Evolutionary conservation across 176 grass and related monocot species (phyloP).

Genomic region (Thinopyrum elongatum): DNA sequence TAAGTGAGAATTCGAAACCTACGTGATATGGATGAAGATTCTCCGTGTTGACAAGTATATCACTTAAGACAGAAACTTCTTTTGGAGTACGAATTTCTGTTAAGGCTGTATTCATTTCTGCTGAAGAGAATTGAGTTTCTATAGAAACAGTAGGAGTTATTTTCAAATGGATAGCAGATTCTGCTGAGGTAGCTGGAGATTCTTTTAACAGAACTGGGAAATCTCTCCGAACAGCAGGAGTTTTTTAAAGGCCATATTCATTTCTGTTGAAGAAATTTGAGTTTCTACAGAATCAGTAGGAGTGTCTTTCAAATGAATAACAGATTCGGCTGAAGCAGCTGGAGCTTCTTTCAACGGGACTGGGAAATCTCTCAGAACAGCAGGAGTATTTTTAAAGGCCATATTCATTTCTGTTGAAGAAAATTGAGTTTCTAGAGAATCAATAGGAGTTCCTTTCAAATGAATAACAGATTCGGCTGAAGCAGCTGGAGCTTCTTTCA

Average conservation of each 20-base stretch:
- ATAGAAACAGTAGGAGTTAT: constrained; percentile 31
- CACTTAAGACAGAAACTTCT: background rate
- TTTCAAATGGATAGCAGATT: constrained; percentile 38
- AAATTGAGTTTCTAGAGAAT: constrained; percentile 26
- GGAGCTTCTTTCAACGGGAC: too few species aligned
- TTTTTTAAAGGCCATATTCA: too few species aligned
- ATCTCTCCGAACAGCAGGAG: too few species aligned
- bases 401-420: constrained; percentile 46
- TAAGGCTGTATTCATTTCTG: constrained; percentile 36
- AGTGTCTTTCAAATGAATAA: too few species aligned
- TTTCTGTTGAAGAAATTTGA: too few species aligned
- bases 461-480: constrained; percentile 22
- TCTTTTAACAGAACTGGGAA: background rate
- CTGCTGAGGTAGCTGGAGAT: constrained; percentile 27
- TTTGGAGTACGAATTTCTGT: constrained; percentile 19
- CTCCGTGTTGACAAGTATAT: constrained; percentile 25
- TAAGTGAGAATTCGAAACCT: constrained; percentile 20
- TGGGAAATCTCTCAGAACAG: constrained; percentile 28
- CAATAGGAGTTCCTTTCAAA: constrained; percentile 37
- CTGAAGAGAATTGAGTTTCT: constrained; percentile 31
- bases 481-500: constrained; percentile 23
- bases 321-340: too few species aligned
- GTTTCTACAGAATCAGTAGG: too few species aligned
- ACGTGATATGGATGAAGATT: constrained; percentile 55
- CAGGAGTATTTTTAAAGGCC: constrained; percentile 29